Conservation (phyloP, 192 early-diverging fungal species). For the Gaertneriomyces semiglobifer region DNA sequence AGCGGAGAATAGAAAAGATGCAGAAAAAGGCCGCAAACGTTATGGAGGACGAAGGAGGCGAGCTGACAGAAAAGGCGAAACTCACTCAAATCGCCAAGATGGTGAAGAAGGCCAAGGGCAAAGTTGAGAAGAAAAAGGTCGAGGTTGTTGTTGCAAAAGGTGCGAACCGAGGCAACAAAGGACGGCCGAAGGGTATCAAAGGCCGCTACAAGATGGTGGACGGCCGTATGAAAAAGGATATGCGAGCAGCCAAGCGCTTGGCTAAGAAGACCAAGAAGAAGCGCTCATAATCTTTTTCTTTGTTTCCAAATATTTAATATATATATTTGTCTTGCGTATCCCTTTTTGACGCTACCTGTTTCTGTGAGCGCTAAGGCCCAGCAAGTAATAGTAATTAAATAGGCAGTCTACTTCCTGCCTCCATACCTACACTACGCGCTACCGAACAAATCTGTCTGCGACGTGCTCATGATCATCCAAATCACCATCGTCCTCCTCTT, state of each 20-base stretch:
- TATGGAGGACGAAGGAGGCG: conserved; percentile 79
- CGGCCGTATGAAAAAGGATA: conserved; percentile 92
- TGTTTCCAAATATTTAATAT: no score
- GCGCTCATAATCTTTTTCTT: background rate
- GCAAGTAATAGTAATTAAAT: no score
- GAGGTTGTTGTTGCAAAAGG: conserved; percentile 90
- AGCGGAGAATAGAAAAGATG: conserved; percentile 72
- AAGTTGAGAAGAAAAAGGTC: conserved; percentile 67
- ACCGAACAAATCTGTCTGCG: no score
- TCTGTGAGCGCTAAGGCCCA: no score
- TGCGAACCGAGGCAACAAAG: conserved; percentile 74
- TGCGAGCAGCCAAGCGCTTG: conserved; percentile 75
- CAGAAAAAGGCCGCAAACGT: conserved; percentile 86
- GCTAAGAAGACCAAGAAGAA: conserved; percentile 59
- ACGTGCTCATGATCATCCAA: no score
- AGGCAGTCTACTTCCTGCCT: no score
- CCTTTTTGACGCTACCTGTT: no score
- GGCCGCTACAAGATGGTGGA: conserved; percentile 97
- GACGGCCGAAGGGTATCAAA: conserved; percentile 95
- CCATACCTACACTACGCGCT: no score
- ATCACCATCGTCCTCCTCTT: no score
- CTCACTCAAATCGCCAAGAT: conserved; percentile 75
- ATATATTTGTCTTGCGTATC: no score
- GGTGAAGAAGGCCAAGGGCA: conserved; percentile 72
- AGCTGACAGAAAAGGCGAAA: conserved; percentile 88